Base-by-base conservation (phyloP, 306 rosid genomes). In the Astragalus glycyphyllos region DNA sequence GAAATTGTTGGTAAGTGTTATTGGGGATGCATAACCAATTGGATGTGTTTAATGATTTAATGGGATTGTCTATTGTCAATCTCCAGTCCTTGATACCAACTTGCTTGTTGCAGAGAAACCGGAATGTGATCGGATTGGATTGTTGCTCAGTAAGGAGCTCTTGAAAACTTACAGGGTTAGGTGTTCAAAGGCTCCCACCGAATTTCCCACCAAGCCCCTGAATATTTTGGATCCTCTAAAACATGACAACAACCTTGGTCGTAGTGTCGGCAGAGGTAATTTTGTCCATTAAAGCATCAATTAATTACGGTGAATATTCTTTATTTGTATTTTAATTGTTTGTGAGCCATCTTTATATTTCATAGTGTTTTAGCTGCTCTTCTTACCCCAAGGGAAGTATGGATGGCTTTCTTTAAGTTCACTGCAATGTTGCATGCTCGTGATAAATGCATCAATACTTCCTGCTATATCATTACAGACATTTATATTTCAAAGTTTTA, bases 161-260 rank as follows among this genome's bases (percentile, higher is more conserved):
- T 60, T 90, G 68, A 70, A 11, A 64, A 58, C 58, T 11, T 87
- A 83, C 68, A 87, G 82, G 84, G 83, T 76, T 61, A 67, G 76
- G 55, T 84, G 69, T 68, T 69, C 67, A 51, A 82, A 40, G 74
- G 65, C 37, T 44, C 29, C 65, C 0, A 83, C 38, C 45, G 85
- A 82, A 69, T 87, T 90, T 72, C 81, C 81, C 5, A 37, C 67
- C 3, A 90, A 82, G 86, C 34, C 3, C 74, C n/a, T 87, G 75
- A 90, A 90, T 79, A 77, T 90, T 17, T 32, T 87, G 79, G 93
- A 90, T 85, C 93, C 96, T 65, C 85, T 90, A 35, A 84, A 77
- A 75, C 65, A 74, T 53, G 69, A 84, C 58, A 90, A 87, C 84
- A 90, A 90, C 73, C 80, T 90, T 2, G 96, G 96, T 2, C 91